A percentile compares a stretch with the other conserved stretches of the same genome.
These are phyloP conservation scores for Begonia masoniana DNA, from an alignment of 306 rosid species.

Conservation along the genomic window DNA sequence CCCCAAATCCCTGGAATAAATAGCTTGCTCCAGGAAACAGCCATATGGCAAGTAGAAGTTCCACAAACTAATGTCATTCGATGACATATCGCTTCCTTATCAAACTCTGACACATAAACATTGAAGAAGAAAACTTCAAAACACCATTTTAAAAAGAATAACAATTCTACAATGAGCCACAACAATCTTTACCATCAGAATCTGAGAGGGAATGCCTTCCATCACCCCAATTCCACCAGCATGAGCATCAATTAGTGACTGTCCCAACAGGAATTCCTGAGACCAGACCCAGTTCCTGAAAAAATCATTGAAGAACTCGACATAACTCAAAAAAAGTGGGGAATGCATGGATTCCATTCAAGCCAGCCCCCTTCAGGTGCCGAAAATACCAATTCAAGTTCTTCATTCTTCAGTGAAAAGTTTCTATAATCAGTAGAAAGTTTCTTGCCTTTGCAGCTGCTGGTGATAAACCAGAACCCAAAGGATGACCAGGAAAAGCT, in stretches of 20 bases:
- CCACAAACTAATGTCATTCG: conserved; percentile 92
- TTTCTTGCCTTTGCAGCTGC: conserved; percentile 86
- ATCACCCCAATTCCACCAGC: conserved; percentile 96
- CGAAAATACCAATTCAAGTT: too few species aligned
- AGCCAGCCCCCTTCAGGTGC: too few species aligned
- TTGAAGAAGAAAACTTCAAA: too few species aligned
- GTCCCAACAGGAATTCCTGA: conserved; percentile 93
- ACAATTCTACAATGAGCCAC: neutral
- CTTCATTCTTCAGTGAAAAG: conserved; percentile 14
- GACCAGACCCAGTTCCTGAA: conserved; percentile 77
- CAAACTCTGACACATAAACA: conserved; percentile 28
- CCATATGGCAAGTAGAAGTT: conserved; percentile 98
- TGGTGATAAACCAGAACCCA: conserved; percentile 91
- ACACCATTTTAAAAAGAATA: too few species aligned
- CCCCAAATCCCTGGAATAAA: conserved; percentile 99
- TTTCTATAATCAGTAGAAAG: conserved; percentile 19
- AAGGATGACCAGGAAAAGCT: conserved; percentile 93
- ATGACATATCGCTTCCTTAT: conserved; percentile 49
- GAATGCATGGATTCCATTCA: too few species aligned
- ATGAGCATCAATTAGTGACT: conserved; percentile 90
- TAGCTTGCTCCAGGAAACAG: conserved; percentile 64
- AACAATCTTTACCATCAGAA: conserved; percentile 44
- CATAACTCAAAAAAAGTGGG: neutral
- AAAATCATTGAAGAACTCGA: neutral
- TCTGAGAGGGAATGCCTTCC: conserved; percentile 57